A percentile compares a stretch with the other conserved stretches of the same genome.
phyloP scores from a whole-genome alignment of 2,329 filamentous ascomycete species.

The Colletotrichum higginsianum region DNA sequence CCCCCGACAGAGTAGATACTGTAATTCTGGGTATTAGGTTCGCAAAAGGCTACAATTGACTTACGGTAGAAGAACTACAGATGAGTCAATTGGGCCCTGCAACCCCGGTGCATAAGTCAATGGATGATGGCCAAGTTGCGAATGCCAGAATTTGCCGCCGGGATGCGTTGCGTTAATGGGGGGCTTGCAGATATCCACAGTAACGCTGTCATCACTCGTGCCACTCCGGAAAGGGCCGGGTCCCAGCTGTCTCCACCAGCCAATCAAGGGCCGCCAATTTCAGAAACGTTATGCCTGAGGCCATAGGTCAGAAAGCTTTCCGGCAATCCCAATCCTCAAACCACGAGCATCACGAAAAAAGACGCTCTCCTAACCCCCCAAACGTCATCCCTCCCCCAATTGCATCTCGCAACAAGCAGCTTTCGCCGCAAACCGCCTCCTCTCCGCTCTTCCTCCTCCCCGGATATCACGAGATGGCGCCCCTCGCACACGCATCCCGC shows the following conservation, averaged over 20 bases:
- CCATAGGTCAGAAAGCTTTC: slow-evolving; percentile 41
- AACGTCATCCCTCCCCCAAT: slow-evolving; percentile 44
- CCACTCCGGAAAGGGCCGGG: slow-evolving; percentile 43
- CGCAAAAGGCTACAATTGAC: no score
- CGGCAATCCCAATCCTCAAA: slow-evolving; percentile 52
- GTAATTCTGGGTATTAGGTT: not conserved
- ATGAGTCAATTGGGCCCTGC: not conserved
- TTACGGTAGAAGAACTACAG: not conserved
- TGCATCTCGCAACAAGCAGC: slow-evolving; percentile 36
- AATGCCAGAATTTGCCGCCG: not conserved
- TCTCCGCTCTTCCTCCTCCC: slow-evolving; percentile 35
- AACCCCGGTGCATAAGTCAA: no score
- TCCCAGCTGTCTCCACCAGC: slow-evolving; percentile 46
- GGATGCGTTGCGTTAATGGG: slow-evolving; percentile 17
- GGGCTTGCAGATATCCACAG: slow-evolving; percentile 29
- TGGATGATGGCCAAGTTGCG: not conserved
- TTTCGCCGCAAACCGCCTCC: slow-evolving; percentile 32
- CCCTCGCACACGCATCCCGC: slow-evolving; percentile 78
- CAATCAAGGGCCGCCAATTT: slow-evolving; percentile 66
- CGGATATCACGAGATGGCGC: slow-evolving; percentile 69
- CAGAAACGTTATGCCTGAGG: slow-evolving; percentile 52
- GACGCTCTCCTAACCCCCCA: slow-evolving; percentile 42
- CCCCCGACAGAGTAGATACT: not conserved
- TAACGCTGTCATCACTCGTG: slow-evolving; percentile 25
- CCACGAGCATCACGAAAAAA: slow-evolving; percentile 45